Conservation (phyloP, 1,284 basidiomycete species). For the Uromyces viciae-fabae region DNA sequence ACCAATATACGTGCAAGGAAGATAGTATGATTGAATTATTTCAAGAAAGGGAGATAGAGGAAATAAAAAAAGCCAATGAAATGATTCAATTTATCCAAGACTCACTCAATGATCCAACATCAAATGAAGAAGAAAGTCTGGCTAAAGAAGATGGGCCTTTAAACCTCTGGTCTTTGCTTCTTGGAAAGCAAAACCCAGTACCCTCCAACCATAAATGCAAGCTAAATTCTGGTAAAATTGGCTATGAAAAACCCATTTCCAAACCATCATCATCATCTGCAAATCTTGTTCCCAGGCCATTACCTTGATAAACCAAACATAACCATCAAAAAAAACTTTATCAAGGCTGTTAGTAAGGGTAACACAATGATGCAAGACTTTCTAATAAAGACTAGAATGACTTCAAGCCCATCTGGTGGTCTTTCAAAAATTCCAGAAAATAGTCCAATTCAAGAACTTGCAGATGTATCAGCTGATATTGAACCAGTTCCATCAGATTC, state of each 20-base stretch:
- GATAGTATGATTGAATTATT: background rate
- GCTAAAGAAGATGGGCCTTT: background rate
- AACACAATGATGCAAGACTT: background rate
- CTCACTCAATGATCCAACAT: background rate
- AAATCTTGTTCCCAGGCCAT: background rate
- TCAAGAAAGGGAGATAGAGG: background rate
- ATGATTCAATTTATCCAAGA: background rate
- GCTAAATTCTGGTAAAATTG: background rate
- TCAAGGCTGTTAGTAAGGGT: background rate
- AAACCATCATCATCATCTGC: background rate
- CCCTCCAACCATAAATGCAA: background rate
- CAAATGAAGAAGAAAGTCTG: background rate
- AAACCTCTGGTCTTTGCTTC: background rate
- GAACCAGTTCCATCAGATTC: background rate
- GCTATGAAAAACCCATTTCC: background rate
- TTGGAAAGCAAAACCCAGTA: no score
- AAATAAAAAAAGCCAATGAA: background rate
- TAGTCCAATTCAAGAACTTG: background rate
- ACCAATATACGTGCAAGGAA: background rate
- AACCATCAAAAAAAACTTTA: background rate
- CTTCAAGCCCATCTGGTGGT: background rate
- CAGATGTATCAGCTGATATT: background rate
- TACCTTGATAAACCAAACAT: background rate
- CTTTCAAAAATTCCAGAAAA: background rate
- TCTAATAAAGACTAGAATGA: background rate